These are phyloP conservation scores for Fusarium ambrosium DNA, from an alignment of 2,329 filamentous ascomycete species.

Conservation along the genomic window DNA sequence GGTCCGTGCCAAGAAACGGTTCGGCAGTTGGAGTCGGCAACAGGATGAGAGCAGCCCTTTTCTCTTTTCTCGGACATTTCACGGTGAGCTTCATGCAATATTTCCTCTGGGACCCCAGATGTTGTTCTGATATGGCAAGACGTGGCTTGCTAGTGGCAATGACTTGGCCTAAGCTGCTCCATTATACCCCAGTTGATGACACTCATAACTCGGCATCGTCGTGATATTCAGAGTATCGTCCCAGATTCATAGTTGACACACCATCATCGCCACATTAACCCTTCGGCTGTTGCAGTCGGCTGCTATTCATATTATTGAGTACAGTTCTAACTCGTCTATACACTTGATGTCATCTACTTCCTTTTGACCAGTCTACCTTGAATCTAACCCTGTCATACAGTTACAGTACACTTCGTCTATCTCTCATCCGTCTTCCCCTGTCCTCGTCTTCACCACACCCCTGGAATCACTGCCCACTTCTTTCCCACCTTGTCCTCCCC, in stretches of 20 bases:
- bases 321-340: not conserved
- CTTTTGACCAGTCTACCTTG: not conserved
- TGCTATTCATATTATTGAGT: slow-evolving; percentile 1
- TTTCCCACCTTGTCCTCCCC: slow-evolving; percentile 83
- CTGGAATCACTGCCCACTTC: slow-evolving; percentile 78
- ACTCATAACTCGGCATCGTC: not conserved
- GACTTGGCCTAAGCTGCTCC: not conserved
- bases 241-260: not conserved
- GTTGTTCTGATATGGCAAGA: not conserved
- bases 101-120: not conserved
- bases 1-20: slow-evolving; percentile 39
- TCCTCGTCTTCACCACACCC: slow-evolving; percentile 55
- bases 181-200: slow-evolving; percentile 5
- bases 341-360: not conserved
- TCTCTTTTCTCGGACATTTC: slow-evolving; percentile 7
- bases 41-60: not conserved
- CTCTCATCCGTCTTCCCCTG: slow-evolving; percentile 15
- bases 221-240: not conserved
- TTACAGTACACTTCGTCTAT: slow-evolving; percentile 6
- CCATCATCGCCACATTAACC: not conserved
- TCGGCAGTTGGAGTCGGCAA: slow-evolving; percentile 49
- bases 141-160: slow-evolving; percentile 9
- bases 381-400: slow-evolving; percentile 8
- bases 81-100: not conserved
- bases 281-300: slow-evolving; percentile 33